These are phyloP conservation scores for Sarocladium kiliense DNA, from an alignment of 2,329 filamentous ascomycete genomes.

Conservation along the genomic window DNA sequence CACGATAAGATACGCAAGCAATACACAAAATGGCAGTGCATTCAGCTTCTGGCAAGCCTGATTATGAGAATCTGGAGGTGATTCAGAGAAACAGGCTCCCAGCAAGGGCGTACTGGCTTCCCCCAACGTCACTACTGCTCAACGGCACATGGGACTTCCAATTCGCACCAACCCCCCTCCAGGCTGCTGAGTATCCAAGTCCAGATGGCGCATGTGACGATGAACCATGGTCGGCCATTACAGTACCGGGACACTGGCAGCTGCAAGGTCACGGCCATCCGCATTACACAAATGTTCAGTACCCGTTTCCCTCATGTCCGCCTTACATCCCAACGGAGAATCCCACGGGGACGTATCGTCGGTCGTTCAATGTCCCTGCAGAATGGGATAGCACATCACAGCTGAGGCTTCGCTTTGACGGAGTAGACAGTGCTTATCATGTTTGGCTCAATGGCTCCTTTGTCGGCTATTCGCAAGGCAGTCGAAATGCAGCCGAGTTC, in stretches of 20 bases:
- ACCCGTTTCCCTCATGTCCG: constrained; percentile 60
- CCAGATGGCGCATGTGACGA: constrained; percentile 7
- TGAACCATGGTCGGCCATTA: constrained; percentile 26
- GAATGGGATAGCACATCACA: constrained; percentile 39
- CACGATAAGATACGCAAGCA: background rate
- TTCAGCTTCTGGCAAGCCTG: constrained; percentile 22
- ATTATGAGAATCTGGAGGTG: constrained; percentile 14
- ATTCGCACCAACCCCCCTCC: constrained; percentile 30
- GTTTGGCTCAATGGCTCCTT: constrained; percentile 60
- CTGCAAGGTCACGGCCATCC: constrained; percentile 62
- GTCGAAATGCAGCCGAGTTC: constrained; percentile 64
- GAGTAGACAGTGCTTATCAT: constrained; percentile 67
- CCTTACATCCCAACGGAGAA: constrained; percentile 59
- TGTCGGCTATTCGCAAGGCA: constrained; percentile 65
- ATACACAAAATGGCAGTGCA: background rate
- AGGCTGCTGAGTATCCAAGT: constrained; percentile 15
- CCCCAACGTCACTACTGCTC: constrained; percentile 20
- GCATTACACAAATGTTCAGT: constrained; percentile 65
- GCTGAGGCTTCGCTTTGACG: constrained; percentile 62
- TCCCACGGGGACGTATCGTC: constrained; percentile 58
- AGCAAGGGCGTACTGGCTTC: constrained; percentile 11
- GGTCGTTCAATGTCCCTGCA: constrained; percentile 47
- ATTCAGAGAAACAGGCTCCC: constrained; percentile 15
- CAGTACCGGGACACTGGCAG: constrained; percentile 66
- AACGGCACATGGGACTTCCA: constrained; percentile 35